A percentile compares a stretch with the other conserved stretches of the same genome.
Evolutionary conservation across 768 basidiomycete genomes (phyloP).

Genomic region (Strobilomyces echinocephalus): DNA sequence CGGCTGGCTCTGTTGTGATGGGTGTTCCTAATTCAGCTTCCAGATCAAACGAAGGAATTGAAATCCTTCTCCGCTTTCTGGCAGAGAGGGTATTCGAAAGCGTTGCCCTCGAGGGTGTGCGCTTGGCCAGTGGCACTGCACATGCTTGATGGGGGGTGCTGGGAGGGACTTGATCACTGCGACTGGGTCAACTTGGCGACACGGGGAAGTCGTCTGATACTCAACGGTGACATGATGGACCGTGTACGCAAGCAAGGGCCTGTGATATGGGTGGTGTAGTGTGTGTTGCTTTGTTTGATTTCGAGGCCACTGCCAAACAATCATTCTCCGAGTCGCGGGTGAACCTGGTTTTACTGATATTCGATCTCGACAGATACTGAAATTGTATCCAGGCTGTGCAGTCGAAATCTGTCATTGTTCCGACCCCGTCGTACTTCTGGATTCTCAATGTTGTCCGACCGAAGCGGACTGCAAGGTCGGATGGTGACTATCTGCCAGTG

Average conservation of each 20-base stretch:
- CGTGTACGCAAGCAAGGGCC: not conserved
- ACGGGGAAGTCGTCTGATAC: constrained; percentile 12
- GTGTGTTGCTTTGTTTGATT: constrained; percentile 25
- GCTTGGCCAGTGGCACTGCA: constrained; percentile 31
- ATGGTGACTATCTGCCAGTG: no score
- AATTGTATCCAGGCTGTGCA: no score
- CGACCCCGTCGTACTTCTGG: no score
- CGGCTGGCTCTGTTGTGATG: constrained; percentile 10
- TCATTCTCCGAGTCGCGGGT: not conserved
- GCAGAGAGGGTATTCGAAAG: constrained; percentile 38
- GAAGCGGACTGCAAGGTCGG: no score
- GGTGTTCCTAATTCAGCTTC: constrained; percentile 29
- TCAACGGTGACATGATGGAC: constrained; percentile 28
- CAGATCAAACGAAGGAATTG: constrained; percentile 37
- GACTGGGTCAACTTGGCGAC: constrained; percentile 14
- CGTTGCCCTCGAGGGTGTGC: constrained; percentile 34
- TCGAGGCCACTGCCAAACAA: constrained; percentile 27
- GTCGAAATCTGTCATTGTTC: no score
- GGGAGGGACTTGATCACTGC: constrained; percentile 24
- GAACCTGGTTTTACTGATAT: no score
- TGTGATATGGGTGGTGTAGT: not conserved
- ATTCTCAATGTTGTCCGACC: no score
- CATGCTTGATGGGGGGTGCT: constrained; percentile 25
- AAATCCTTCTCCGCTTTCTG: constrained; percentile 40
- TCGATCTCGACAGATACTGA: no score